Evolutionary conservation across 179 eudicot species (phyloP), one percentile per base, ranked within the genome.

Genomic region (Drosera spatulata): DNA sequence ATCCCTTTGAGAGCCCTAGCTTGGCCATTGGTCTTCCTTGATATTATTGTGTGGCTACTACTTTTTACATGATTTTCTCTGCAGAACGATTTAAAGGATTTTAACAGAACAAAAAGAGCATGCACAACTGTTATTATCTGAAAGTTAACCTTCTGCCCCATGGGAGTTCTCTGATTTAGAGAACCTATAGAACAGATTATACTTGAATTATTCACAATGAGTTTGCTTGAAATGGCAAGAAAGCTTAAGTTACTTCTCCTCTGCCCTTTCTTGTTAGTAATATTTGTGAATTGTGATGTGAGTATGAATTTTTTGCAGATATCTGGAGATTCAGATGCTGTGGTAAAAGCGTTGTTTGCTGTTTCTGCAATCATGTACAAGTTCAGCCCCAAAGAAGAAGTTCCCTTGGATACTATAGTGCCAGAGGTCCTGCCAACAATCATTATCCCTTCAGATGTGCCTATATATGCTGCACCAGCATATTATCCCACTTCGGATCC

Each of bases 321-420:
- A 64, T 68, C 84, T 52, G 99, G 99, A 55, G 96, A 87, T 60
- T 58, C 95, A 33, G 96, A 85, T 55, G 81, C 83, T 33, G 96
- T 94, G 51, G 82, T 73, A 80, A 83, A 72, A 71, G 97, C 96
- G 33, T 62, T 94, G 55, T 90, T 79, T 72, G 99, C 97, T 41
- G 76, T 94, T 66, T 90, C 99, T 73, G 71, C 96, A 10, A 82
- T 94, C 61, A 82, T 94, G 82, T 94, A 90, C 80, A 94, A 94
- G 74, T 90, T 90, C 49, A 40, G 77, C 42, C 87, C 99, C 9
- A 94, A 80, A 77, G 99, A 94, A 71, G 81, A 68, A 42, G 83
- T 94, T 70, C 78, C 97, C 60, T 79, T 91, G 42, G 89, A 79
- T 6, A 82, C 96, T 58, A 63, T 65, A 14, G 78, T 90, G 38